phyloP scores from a whole-genome alignment of 305 asterid genomes.

The Andrographis paniculata region DNA sequence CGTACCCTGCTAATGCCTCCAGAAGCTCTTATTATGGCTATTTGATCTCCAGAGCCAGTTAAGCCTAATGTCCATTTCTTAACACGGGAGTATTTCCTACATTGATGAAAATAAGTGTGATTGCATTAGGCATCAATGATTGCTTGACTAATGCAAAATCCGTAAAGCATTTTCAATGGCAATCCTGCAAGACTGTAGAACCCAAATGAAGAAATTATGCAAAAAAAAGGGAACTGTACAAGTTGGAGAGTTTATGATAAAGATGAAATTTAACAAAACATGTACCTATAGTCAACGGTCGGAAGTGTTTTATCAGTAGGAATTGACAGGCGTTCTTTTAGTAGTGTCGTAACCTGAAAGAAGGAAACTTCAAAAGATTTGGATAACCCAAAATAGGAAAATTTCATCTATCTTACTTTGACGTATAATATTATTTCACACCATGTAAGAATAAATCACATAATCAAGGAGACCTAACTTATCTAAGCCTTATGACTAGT shows the following conservation, averaged over 20 bases:
- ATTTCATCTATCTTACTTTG: neutral
- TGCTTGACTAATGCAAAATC: conserved; percentile 4
- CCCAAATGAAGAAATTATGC: neutral
- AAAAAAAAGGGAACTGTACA: neutral
- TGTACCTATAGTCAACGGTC: conserved; percentile 74
- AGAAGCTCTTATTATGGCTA: conserved; percentile 91
- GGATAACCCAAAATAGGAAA: conserved; percentile 14
- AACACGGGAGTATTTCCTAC: conserved; percentile 73
- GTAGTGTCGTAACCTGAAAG: conserved; percentile 66
- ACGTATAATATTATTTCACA: neutral
- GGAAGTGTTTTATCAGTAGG: conserved; percentile 61
- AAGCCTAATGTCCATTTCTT: conserved; percentile 83
- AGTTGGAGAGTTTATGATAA: neutral
- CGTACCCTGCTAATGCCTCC: conserved; percentile 83
- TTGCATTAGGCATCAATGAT: conserved; percentile 6
- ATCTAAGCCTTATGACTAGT: neutral
- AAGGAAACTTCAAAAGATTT: conserved; percentile 24
- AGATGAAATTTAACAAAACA: conserved; percentile 13
- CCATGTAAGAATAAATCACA: neutral
- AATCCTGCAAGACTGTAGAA: neutral
- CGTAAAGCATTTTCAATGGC: neutral
- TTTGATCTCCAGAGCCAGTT: conserved; percentile 57
- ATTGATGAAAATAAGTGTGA: conserved; percentile 13
- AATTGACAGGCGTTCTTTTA: conserved; percentile 74
- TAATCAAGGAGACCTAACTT: neutral